phyloP scores from a whole-genome alignment of 2,329 filamentous ascomycete genomes.

The Rhynchosporium secalis region DNA sequence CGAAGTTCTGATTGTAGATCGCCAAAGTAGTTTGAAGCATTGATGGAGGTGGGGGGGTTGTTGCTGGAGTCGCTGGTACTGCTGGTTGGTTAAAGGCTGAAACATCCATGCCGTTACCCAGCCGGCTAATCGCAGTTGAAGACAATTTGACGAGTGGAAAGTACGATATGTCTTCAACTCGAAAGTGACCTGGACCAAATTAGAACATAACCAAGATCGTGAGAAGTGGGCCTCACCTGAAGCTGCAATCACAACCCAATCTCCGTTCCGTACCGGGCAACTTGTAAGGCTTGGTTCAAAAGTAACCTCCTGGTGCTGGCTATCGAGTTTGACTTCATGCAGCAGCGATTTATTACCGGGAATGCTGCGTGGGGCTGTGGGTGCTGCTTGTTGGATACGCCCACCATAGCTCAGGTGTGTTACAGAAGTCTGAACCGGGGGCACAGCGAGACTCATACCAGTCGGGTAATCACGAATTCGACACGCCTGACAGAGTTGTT shows the following conservation, averaged over 20 bases:
- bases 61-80: slow-evolving; percentile 33
- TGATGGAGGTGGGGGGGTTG: slow-evolving; percentile 30
- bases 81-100: neutral
- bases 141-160: slow-evolving; percentile 35
- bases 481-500: slow-evolving; percentile 15
- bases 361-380: neutral
- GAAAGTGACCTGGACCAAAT: slow-evolving; percentile 29
- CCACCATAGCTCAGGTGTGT: neutral
- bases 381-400: neutral
- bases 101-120: neutral
- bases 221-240: slow-evolving; percentile 19
- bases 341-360: neutral
- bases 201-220: slow-evolving; percentile 14
- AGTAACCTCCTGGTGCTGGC: slow-evolving; percentile 26
- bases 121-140: slow-evolving; percentile 18
- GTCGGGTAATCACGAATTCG: slow-evolving; percentile 39
- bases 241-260: slow-evolving; percentile 34
- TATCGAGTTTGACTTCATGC: slow-evolving; percentile 31
- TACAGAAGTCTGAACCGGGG: slow-evolving; percentile 19
- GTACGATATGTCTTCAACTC: slow-evolving; percentile 33
- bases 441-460: slow-evolving; percentile 39
- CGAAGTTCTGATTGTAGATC: slow-evolving; percentile 58
- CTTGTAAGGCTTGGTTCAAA: slow-evolving; percentile 23
- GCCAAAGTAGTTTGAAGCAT: slow-evolving; percentile 31
- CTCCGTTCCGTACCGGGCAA: slow-evolving; percentile 32